Percentiles rank a stretch among this genome's conserved stretches.
Conservation (phyloP, 2,329 filamentous ascomycete species). For the Aspergillus sp. region DNA sequence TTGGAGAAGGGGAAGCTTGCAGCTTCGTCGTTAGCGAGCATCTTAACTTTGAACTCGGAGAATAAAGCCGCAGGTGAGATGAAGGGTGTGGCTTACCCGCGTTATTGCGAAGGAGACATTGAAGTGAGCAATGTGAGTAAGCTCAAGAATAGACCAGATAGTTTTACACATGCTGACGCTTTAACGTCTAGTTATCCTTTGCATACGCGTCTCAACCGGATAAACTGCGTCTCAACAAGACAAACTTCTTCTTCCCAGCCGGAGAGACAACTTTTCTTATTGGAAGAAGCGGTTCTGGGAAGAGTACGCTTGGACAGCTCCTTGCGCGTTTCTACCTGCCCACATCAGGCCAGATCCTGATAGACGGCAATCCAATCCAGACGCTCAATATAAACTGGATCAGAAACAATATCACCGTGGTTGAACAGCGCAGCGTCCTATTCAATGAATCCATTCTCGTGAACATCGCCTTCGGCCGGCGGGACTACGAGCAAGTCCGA, state of each 20-base stretch:
- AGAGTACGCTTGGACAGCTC: constrained; percentile 82
- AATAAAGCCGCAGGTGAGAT: constrained; percentile 23
- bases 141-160: neutral
- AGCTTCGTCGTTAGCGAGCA: constrained; percentile 58
- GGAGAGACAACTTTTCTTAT: constrained; percentile 77
- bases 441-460: constrained; percentile 77
- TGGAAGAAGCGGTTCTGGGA: constrained; percentile 84
- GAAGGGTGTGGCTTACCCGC: constrained; percentile 28
- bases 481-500: constrained; percentile 48
- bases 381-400: constrained; percentile 68
- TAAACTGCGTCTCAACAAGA: constrained; percentile 57
- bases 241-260: constrained; percentile 67
- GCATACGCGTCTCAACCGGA: constrained; percentile 71
- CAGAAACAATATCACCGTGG: constrained; percentile 70
- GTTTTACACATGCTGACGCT: neutral
- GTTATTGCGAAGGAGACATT: constrained; percentile 63
- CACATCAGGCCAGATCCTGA: constrained; percentile 59
- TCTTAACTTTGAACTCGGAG: constrained; percentile 34
- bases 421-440: constrained; percentile 77
- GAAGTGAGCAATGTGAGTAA: constrained; percentile 61
- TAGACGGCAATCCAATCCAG: constrained; percentile 66
- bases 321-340: constrained; percentile 75
- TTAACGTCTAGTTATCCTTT: constrained; percentile 65
- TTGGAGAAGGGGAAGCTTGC: constrained; percentile 78
- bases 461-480: constrained; percentile 73